Percentiles rank a stretch among this genome's conserved stretches.
Conservation (phyloP, 2,329 filamentous ascomycete genomes). For the Alternaria sp. region DNA sequence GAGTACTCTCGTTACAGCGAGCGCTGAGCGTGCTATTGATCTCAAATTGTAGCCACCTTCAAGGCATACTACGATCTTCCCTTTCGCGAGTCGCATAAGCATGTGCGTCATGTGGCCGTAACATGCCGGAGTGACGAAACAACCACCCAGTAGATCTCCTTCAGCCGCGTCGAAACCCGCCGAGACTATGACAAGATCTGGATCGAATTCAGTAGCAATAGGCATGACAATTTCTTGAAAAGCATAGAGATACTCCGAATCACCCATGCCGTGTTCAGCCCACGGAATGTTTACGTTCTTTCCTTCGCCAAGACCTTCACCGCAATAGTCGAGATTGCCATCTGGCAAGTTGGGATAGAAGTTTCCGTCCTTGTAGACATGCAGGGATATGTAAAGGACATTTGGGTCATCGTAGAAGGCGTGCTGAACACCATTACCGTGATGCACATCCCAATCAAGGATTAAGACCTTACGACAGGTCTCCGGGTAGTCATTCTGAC, state of each 20-base stretch:
- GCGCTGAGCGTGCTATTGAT: constrained; percentile 90
- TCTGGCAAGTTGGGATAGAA: constrained; percentile 80
- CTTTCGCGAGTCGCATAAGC: constrained; percentile 92
- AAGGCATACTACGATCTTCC: constrained; percentile 89
- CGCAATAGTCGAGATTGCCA: constrained; percentile 68
- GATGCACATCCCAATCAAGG: constrained; percentile 85
- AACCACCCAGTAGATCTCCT: constrained; percentile 91
- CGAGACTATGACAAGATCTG: constrained; percentile 93
- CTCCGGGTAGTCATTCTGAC: constrained; percentile 81
- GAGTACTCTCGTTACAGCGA: constrained; percentile 88
- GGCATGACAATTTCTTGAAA: constrained; percentile 98
- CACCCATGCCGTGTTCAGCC: constrained; percentile 81
- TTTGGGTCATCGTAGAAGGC: constrained; percentile 96
- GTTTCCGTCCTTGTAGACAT: constrained; percentile 82
- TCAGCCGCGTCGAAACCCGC: constrained; percentile 96
- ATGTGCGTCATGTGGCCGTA: constrained; percentile 99
- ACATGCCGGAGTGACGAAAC: constrained; percentile 88
- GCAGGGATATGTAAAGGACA: constrained; percentile 92
- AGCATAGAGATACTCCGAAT: constrained; percentile 95
- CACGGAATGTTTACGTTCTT: constrained; percentile 76
- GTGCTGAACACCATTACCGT: constrained; percentile 93
- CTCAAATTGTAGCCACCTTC: constrained; percentile 95
- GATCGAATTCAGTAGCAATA: constrained; percentile 90
- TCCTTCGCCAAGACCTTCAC: constrained; percentile 65
- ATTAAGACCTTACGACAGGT: constrained; percentile 89